Base-by-base conservation (phyloP, 2,329 filamentous ascomycete species). In the Colletotrichum trifolii region DNA sequence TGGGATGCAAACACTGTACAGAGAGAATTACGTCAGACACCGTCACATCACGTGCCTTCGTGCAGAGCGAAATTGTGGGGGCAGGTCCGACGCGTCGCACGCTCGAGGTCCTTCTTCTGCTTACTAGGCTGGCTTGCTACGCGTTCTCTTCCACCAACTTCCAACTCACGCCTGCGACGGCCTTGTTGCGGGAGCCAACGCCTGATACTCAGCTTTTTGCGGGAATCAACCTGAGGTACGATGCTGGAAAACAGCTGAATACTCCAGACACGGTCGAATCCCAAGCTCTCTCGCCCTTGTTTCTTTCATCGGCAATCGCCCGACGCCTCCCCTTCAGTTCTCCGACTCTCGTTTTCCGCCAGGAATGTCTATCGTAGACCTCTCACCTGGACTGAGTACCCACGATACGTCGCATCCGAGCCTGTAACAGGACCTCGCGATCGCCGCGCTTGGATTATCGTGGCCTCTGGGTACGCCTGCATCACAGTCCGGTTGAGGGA, bases 301-400 rank as follows among this genome's bases (percentile, higher is more conserved):
- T 15, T 48, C 45, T 35, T 34, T 38, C 33, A 35, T 46, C 42
- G 70, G 73, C 73, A 50, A 66, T 80, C 84, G 91, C 92, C 91
- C 85, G 81, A 82, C 88, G 88, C 91, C 89, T 89, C 88, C 90
- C 86, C 83, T 76, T 91, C 85, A 93, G 92, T 93, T 87, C 86
- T 89, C 89, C 91, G 88, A 85, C 82, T 82, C 83, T 83, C 82
- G 81, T 90, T 89, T 89, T 90, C 87, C 86, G 83, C 75, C 83
- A 87, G 85, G 86, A 87, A 89, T 88, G 84, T 87, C 82, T 82
- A 77, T 76, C 71, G 73, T 73, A 77, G 81, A 76, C 82, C 81
- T 77, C 76, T 73, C 74, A 70, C 66, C 66, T 71, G 73, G 70
- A 69, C 76, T 76, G 73, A 74, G 72, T 69, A 73, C 69, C 73